Evolutionary conservation across 352 stramenopile species (phyloP), one percentile per base, ranked within the genome.

Genomic region (Phytophthora agathidicida): DNA sequence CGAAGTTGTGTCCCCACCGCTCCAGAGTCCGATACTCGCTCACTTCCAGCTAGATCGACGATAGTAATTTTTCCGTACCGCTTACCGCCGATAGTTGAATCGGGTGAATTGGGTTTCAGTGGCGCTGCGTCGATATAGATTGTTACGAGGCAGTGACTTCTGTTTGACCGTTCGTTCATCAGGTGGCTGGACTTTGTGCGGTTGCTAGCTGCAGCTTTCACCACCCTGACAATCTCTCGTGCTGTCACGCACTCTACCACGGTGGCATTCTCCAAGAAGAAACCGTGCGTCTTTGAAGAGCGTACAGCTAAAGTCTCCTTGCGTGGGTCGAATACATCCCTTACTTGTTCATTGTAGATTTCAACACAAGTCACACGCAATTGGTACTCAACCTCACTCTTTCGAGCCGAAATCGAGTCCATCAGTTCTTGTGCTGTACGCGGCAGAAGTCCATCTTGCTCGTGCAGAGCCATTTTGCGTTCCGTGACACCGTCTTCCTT

Each of bases 11-110:
- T 60, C 7, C 80, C 83, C 2, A 82, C 74, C 0, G 72, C 80
- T 2, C 81, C 75, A 3, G 83, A 88, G 45, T 91, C 80, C 16
- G 77, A 83, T 17, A 48, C 83, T 3, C 80, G 80, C 36, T 92
- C 83, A 36, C 83, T 92, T 0, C 80, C 83, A 7, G 83, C 83
- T 22, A 92, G 47, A 61, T 92, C 83, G 8, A 92, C 83, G 31
- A 93, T 80, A 7, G 80, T 91, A 30, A 93, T 65, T 51, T 91
- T 91, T 42, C 83, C 80, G 46, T 91, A 91, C 28, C 75, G 83
- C 35, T 86, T 86, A 1, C 68, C 57, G n/a, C 35, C 53, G 8
- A 58, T 37, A 23, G 8, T 9, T 1, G 59, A 32, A 11, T 60
- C 30, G 1, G 44, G 35, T 23, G 55, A 41, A 23, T 44, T 17